These are phyloP conservation scores for Melampsora occidentalis DNA, from an alignment of 1,284 basidiomycete genomes.

Conservation along the genomic window DNA sequence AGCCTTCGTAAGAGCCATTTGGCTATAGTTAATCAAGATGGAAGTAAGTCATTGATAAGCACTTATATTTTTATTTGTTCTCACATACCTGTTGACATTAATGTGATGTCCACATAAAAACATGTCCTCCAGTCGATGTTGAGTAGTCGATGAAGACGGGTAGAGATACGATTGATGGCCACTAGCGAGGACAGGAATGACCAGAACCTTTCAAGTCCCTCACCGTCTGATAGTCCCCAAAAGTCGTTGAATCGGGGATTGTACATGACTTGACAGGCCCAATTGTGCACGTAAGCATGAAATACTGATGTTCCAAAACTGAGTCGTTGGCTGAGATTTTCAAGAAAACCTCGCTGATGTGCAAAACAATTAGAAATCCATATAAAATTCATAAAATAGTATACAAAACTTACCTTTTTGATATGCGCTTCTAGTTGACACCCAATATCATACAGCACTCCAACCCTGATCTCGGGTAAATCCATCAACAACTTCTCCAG, in stretches of 20 bases:
- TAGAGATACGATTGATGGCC: not conserved
- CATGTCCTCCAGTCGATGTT: not conserved
- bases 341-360: not conserved
- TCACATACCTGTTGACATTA: not conserved
- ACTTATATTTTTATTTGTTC: too few relatives aligned
- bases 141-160: slow-evolving; percentile 5
- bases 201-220: not conserved
- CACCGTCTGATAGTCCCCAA: slow-evolving; percentile 9
- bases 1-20: slow-evolving; percentile 7
- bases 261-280: slow-evolving; percentile 5
- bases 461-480: not conserved
- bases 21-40: too few relatives aligned
- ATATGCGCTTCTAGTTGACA: slow-evolving; percentile 22
- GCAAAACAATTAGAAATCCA: too few relatives aligned
- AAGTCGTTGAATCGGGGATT: slow-evolving; percentile 11
- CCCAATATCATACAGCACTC: slow-evolving; percentile 13
- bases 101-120: not conserved
- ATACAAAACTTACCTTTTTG: not conserved
- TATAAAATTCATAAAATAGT: too few relatives aligned
- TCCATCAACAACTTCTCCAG: not conserved
- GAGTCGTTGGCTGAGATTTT: not conserved
- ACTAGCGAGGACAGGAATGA: not conserved
- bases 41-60: too few relatives aligned
- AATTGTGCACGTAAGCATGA: slow-evolving; percentile 15
- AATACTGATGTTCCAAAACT: slow-evolving; percentile 22